Evolutionary conservation across 768 basidiomycete genomes (phyloP).

Genomic region (Suillus americanus): DNA sequence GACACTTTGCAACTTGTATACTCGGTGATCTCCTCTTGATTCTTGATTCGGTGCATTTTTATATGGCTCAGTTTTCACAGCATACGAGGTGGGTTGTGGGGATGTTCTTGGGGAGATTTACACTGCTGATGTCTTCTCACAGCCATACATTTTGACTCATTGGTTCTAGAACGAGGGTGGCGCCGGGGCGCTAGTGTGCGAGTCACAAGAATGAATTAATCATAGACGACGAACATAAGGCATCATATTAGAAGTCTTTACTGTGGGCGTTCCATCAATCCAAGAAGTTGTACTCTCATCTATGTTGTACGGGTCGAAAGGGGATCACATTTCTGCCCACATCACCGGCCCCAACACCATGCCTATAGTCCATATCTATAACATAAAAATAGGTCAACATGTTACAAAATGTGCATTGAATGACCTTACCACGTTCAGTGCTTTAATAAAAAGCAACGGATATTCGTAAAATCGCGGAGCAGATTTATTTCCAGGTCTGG

Average conservation of each 20-base stretch:
- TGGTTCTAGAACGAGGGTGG: too few relatives aligned
- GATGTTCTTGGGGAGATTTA: too few relatives aligned
- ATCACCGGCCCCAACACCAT: background rate
- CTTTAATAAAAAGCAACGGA: background rate
- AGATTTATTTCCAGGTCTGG: background rate
- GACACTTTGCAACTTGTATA: too few relatives aligned
- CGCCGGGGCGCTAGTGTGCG: too few relatives aligned
- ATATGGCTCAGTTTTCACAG: too few relatives aligned
- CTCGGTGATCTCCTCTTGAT: too few relatives aligned
- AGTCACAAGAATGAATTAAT: background rate
- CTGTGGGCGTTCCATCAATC: background rate
- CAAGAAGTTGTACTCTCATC: too few relatives aligned
- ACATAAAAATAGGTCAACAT: background rate
- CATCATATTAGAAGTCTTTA: background rate
- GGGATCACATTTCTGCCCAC: background rate
- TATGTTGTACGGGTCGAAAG: background rate
- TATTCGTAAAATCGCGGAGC: background rate
- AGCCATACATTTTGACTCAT: too few relatives aligned
- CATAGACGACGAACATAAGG: background rate
- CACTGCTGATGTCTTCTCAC: too few relatives aligned
- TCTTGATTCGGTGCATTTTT: too few relatives aligned
- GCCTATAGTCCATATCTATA: background rate
- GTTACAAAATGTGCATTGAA: background rate
- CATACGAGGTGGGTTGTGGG: too few relatives aligned
- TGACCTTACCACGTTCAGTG: background rate